These are phyloP conservation scores for Fragaria iinumae DNA, from an alignment of 306 rosid genomes.

Conservation along the genomic window DNA sequence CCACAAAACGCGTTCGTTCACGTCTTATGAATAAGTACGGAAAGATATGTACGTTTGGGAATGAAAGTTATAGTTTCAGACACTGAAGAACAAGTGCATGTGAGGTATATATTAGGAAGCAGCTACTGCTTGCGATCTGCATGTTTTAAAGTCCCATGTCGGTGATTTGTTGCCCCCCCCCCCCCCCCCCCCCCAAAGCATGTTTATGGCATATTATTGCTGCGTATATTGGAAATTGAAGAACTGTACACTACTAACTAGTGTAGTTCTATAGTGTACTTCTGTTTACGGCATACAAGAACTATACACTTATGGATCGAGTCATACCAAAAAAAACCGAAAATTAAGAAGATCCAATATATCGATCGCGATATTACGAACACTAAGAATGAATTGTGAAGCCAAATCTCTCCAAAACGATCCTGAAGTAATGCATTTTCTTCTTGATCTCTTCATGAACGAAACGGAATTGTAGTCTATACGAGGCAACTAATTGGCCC, in stretches of 20 bases:
- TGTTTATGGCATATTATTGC: background rate
- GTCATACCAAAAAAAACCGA: too few relatives aligned
- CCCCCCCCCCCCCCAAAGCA: too few relatives aligned
- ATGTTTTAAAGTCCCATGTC: constrained; percentile 13
- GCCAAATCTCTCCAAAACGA: background rate
- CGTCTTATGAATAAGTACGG: constrained; percentile 17
- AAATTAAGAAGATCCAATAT: background rate
- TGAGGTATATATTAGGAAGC: constrained; percentile 6
- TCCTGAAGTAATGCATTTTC: background rate
- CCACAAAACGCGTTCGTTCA: constrained; percentile 28
- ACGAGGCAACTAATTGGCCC: background rate
- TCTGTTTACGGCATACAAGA: too few relatives aligned
- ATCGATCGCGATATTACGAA: background rate
- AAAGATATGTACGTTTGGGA: constrained; percentile 10
- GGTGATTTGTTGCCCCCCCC: constrained; percentile 17
- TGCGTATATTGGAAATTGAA: background rate
- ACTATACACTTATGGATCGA: too few relatives aligned
- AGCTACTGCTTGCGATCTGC: constrained; percentile 12
- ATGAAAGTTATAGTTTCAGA: background rate
- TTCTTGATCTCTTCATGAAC: background rate
- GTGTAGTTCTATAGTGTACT: too few relatives aligned
- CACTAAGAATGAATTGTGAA: background rate
- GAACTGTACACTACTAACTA: background rate
- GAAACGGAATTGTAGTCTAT: background rate
- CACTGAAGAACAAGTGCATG: constrained; percentile 26